Evolutionary conservation across 2,329 filamentous ascomycete species (phyloP).

Genomic region (Leptographium procerum): DNA sequence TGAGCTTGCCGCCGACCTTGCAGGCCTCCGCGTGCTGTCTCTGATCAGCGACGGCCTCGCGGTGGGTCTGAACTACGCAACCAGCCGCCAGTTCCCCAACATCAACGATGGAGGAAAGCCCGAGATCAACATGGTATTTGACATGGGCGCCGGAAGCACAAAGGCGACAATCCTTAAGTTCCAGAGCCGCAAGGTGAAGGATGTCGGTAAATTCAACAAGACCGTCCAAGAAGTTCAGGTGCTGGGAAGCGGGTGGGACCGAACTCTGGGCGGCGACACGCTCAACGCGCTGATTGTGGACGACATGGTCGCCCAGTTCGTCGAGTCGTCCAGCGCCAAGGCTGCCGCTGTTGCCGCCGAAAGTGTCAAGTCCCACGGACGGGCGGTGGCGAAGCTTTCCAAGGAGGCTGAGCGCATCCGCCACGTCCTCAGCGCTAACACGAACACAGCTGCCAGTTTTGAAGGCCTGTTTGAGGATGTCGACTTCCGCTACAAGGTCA

Average conservation of each 20-base stretch:
- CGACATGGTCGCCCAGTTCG: slow-evolving; percentile 74
- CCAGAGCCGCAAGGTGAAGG: slow-evolving; percentile 81
- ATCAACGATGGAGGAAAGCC: slow-evolving; percentile 73
- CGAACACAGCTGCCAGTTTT: slow-evolving; percentile 66
- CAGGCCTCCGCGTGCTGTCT: slow-evolving; percentile 74
- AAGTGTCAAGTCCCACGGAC: slow-evolving; percentile 62
- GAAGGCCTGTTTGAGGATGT: slow-evolving; percentile 86
- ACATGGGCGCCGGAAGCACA: slow-evolving; percentile 94
- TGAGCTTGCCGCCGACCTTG: slow-evolving; percentile 72
- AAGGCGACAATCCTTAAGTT: slow-evolving; percentile 85
- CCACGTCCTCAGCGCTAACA: slow-evolving; percentile 88
- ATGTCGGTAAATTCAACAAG: slow-evolving; percentile 88
- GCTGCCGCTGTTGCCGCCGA: slow-evolving; percentile 50
- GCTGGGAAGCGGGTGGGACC: slow-evolving; percentile 78
- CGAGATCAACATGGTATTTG: slow-evolving; percentile 87
- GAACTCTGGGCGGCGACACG: slow-evolving; percentile 76
- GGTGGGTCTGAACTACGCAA: slow-evolving; percentile 92
- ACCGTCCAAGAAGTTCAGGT: slow-evolving; percentile 92
- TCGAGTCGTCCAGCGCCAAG: slow-evolving; percentile 57
- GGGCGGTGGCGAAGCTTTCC: slow-evolving; percentile 78
- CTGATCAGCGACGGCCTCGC: slow-evolving; percentile 83
- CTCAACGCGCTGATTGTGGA: slow-evolving; percentile 82
- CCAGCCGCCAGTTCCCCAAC: slow-evolving; percentile 76
- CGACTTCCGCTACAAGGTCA: slow-evolving; percentile 86
- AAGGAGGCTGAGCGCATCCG: slow-evolving; percentile 83